Percentiles rank a stretch among this genome's conserved stretches.
These are phyloP conservation scores for Sarocladium brachiariae DNA, from an alignment of 2,329 filamentous ascomycete species.

Conservation along the genomic window DNA sequence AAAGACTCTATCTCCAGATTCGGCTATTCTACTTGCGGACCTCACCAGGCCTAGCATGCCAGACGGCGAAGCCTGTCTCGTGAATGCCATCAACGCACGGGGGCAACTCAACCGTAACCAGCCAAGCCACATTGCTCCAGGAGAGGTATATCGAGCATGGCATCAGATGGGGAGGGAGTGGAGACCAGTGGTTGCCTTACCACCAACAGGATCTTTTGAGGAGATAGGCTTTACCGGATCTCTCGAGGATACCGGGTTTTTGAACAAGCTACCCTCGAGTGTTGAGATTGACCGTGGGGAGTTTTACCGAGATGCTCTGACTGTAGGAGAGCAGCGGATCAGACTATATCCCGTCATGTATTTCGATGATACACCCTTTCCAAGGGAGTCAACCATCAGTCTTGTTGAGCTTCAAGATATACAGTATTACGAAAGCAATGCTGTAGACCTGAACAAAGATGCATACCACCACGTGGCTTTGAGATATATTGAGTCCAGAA, in stretches of 20 bases:
- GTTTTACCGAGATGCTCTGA: neutral
- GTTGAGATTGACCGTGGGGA: neutral
- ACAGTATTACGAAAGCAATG: neutral
- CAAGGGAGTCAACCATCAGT: neutral
- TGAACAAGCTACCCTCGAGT: neutral
- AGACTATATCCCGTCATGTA: neutral
- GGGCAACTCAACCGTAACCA: neutral
- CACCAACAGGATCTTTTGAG: neutral
- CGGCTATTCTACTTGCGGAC: too few relatives aligned
- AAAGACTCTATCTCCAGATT: too few relatives aligned
- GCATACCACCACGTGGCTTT: neutral
- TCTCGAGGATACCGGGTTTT: neutral
- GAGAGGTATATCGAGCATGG: neutral
- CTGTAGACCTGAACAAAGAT: neutral
- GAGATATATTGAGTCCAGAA: neutral
- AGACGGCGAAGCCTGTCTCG: neutral
- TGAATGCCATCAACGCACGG: neutral
- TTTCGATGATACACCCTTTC: neutral
- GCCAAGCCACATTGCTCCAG: neutral
- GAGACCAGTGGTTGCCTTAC: slow-evolving; percentile 2
- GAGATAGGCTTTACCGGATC: neutral
- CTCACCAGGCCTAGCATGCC: too few relatives aligned
- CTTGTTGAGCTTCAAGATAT: neutral
- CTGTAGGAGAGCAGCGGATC: neutral
- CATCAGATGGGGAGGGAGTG: neutral